phyloP scores from a whole-genome alignment of 2,329 filamentous ascomycete genomes.

The Pseudogymnoascus sp. region DNA sequence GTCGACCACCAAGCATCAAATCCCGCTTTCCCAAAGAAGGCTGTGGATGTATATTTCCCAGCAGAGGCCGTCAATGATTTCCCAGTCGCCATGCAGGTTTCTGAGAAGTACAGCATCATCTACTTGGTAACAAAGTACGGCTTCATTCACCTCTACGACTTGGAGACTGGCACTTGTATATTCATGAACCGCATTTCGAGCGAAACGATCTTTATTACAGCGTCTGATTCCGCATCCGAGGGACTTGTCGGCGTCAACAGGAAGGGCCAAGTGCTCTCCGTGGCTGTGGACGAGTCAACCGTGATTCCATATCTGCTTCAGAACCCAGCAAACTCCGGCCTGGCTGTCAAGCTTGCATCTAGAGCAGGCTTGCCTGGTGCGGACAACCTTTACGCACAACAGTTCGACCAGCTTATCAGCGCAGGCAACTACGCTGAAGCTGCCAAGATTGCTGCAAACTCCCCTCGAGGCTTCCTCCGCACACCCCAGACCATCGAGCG shows the following conservation, averaged over 20 bases:
- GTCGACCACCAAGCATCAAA: constrained; percentile 90
- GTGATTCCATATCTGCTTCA: constrained; percentile 93
- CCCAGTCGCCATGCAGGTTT: constrained; percentile 95
- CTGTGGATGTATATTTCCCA: constrained; percentile 96
- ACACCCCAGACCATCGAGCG: constrained; percentile 92
- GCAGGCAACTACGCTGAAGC: constrained; percentile 78
- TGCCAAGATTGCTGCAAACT: constrained; percentile 94
- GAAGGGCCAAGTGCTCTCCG: constrained; percentile 92
- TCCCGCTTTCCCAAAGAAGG: constrained; percentile 86
- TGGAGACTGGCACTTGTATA: constrained; percentile 90
- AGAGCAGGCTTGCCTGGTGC: constrained; percentile 89
- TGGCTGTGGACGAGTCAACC: constrained; percentile 84
- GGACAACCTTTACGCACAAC: constrained; percentile 83
- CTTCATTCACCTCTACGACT: constrained; percentile 96
- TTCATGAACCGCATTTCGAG: constrained; percentile 99
- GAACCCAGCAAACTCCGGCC: constrained; percentile 86
- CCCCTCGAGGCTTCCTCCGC: constrained; percentile 87
- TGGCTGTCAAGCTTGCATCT: constrained; percentile 94
- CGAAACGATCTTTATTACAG: constrained; percentile 96
- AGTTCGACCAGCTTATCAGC: constrained; percentile 82
- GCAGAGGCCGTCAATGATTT: constrained; percentile 94
- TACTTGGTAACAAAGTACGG: constrained; percentile 98
- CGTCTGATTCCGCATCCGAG: constrained; percentile 71
- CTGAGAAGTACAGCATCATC: constrained; percentile 90
- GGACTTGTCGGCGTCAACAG: constrained; percentile 94